These are phyloP conservation scores for Colletotrichum sp. DNA, from an alignment of 2,329 filamentous ascomycete genomes.

Conservation along the genomic window DNA sequence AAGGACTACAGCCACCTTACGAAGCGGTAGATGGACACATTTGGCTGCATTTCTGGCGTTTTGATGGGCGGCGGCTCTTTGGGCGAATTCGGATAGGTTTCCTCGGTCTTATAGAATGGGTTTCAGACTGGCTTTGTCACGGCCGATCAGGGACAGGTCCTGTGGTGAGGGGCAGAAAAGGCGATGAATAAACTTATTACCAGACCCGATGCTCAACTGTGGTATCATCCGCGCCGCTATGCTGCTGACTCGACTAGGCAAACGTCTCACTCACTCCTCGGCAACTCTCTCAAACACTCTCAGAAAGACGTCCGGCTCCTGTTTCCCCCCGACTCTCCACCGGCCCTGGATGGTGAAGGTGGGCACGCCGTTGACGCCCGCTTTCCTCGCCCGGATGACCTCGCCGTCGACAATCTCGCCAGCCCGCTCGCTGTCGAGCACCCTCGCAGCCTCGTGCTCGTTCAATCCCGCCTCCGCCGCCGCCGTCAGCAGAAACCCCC, in stretches of 20 bases:
- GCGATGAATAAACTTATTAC: not conserved
- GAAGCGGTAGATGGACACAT: slow-evolving; percentile 38
- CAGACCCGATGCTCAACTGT: not conserved
- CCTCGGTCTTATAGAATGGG: slow-evolving; percentile 2
- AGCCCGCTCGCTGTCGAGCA: slow-evolving; percentile 30
- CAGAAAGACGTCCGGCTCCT: slow-evolving; percentile 70
- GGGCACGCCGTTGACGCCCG: slow-evolving; percentile 69
- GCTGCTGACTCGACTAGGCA: not conserved
- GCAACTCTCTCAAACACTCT: slow-evolving; percentile 67
- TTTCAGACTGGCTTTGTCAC: not conserved
- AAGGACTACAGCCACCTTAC: slow-evolving; percentile 68
- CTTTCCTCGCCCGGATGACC: slow-evolving; percentile 30
- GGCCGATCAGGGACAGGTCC: not conserved
- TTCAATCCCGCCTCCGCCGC: slow-evolving; percentile 38
- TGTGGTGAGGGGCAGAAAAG: not conserved
- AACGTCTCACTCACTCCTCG: not conserved
- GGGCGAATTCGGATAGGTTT: not conserved
- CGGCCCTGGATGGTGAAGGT: slow-evolving; percentile 73
- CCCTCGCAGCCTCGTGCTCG: slow-evolving; percentile 7
- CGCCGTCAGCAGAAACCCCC: slow-evolving; percentile 39
- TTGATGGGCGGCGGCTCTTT: not conserved
- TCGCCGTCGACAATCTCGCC: slow-evolving; percentile 34
- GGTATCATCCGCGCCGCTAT: not conserved
- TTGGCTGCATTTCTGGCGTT: slow-evolving; percentile 10
- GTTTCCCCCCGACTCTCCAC: slow-evolving; percentile 74